Evolutionary conservation across 1,139 yeast species (phyloP).

Genomic region (Kurtzmaniella quercitrusa): DNA sequence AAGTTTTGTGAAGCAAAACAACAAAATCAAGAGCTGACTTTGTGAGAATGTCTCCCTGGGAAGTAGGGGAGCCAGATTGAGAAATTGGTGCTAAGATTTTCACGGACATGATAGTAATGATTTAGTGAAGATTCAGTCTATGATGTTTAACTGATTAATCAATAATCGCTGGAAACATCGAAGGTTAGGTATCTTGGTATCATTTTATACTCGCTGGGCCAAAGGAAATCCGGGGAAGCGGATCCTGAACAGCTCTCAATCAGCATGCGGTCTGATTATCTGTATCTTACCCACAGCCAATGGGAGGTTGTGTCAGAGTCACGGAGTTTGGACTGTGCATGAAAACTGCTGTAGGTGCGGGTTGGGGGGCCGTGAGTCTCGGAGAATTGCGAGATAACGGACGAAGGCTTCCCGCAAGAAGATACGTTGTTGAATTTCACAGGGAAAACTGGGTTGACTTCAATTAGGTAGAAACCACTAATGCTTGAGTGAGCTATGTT

Average conservation of each 20-base stretch:
- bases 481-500: too few relatives aligned
- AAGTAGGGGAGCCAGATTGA: constrained; percentile 10
- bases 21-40: constrained; percentile 14
- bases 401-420: neutral
- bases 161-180: too few relatives aligned
- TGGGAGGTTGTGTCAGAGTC: constrained; percentile 1
- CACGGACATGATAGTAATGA: constrained; percentile 7
- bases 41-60: constrained; percentile 16
- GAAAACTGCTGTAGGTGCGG: neutral
- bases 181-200: neutral
- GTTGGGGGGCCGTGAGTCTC: neutral
- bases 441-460: neutral
- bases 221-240: constrained; percentile 1
- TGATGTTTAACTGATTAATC: too few relatives aligned
- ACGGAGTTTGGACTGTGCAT: constrained; percentile 3
- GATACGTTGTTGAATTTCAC: neutral
- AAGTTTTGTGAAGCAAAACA: constrained; percentile 14
- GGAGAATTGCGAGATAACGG: neutral
- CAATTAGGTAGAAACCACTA: neutral
- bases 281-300: neutral
- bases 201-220: neutral
- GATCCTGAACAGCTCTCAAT: neutral
- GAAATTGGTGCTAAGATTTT: constrained; percentile 13
- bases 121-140: constrained; percentile 4
- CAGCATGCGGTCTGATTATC: neutral